A percentile compares a stretch with the other conserved stretches of the same genome.
Conservation (phyloP, 306 rosid species). For the Fragaria ananassa region DNA sequence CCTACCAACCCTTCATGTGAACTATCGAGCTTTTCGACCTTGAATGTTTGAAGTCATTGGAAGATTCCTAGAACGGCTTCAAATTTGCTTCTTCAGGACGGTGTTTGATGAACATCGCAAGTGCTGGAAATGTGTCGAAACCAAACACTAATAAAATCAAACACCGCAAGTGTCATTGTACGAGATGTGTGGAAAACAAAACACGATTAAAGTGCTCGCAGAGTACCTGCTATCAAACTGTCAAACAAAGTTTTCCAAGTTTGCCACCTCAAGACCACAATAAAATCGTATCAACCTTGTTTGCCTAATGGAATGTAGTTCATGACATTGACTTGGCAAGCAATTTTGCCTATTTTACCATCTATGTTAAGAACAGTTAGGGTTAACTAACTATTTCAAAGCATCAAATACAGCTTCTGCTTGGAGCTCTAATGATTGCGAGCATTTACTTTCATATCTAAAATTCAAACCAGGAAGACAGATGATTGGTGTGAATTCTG, state of each 20-base stretch:
- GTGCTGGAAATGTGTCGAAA: not conserved
- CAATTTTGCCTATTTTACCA: not conserved
- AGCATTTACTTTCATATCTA: not conserved
- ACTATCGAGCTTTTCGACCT: not conserved
- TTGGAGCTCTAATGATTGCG: not conserved
- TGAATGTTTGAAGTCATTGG: slow-evolving; percentile 8
- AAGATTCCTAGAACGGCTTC: not conserved
- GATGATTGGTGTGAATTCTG: not conserved
- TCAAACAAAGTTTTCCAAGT: not conserved
- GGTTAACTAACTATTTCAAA: not conserved
- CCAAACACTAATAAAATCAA: not conserved
- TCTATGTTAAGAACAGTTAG: not conserved
- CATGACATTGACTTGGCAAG: not conserved
- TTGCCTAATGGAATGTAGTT: not conserved
- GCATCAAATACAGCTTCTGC: not conserved
- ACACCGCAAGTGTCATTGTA: not conserved
- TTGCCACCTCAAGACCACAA: not conserved
- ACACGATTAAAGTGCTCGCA: not conserved
- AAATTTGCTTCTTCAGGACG: slow-evolving; percentile 10
- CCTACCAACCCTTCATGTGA: slow-evolving; percentile 11
- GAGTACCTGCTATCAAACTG: not conserved
- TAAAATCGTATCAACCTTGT: not conserved
- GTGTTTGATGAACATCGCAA: slow-evolving; percentile 1
- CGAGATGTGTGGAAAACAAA: not conserved
- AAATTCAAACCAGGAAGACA: not conserved